Base-by-base conservation (phyloP, 83 land plant species). In the Isoetes engelmannii region DNA sequence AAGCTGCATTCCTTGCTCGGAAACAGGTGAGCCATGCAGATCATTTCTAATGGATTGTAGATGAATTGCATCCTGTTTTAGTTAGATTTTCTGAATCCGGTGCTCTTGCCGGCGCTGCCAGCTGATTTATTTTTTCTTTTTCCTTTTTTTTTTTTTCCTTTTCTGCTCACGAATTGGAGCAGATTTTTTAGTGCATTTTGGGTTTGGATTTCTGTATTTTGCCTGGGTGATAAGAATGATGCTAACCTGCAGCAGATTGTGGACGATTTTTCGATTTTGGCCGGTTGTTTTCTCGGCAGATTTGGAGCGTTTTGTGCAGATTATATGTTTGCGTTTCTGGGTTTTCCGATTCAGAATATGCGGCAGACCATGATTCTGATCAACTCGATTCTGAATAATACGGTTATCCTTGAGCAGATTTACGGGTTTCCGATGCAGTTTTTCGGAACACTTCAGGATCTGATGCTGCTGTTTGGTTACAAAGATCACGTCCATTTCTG, bases 1-100 rank as follows among this genome's bases (percentile, higher is more conserved):
- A 59, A 59, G 62, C 19, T 59, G 62, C 62, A 59, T 59, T 59
- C 62, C 1, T 42, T 59, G 18, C 62, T 59, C 3, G 62, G 62
- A 12, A 59, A 59, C 4, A 12, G 62, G 62, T 59, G 28, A 3
- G 17, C 37, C 2, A 28, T 28, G 37, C 37, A 28, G 37, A 28
- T 28, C 2, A 28, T 28, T 28, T 12, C 13, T 51, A 15, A 0
- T 12, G 55, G 17, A 3, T 17, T 51, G 55, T 17, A n/a, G n/a
- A 12, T 51, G 55, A 51, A 15, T 51, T 51, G 13, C 55, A 12
- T 0, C 55, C 55, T 12, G 55, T 17, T 51, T 51, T 12, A 12
- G 17, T 17, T 51, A 0, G 55, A 51, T 28, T 28, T 28, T 28
- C 55, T 51, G 55, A 51, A 51, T 51, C 17, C 8, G 8, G 37